phyloP scores from a whole-genome alignment of 2,329 filamentous ascomycete species.

The Apiospora pterosperma region DNA sequence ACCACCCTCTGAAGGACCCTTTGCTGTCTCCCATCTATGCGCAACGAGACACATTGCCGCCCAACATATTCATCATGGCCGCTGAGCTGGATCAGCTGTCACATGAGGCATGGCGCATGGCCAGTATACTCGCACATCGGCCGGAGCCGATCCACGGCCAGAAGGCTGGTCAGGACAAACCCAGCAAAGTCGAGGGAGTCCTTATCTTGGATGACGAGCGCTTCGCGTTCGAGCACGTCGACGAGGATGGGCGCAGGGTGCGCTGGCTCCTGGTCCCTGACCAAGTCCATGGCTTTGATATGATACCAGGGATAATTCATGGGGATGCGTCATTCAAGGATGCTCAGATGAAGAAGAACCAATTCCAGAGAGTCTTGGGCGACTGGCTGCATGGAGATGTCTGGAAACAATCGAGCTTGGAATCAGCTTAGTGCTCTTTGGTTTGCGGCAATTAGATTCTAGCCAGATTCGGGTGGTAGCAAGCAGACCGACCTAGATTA shows the following conservation, averaged over 20 bases:
- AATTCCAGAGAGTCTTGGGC: constrained; percentile 25
- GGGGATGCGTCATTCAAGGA: constrained; percentile 24
- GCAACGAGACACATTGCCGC: constrained; percentile 32
- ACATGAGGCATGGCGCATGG: constrained; percentile 37
- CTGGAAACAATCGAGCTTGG: constrained; percentile 19
- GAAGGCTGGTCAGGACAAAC: constrained; percentile 23
- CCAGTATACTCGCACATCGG: constrained; percentile 30
- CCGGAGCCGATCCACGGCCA: constrained; percentile 22
- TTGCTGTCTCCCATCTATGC: constrained; percentile 37
- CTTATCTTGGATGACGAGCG: constrained; percentile 30
- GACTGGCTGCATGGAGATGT: constrained; percentile 27
- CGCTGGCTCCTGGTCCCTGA: constrained; percentile 41
- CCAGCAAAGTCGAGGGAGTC: constrained; percentile 11
- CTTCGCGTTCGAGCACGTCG: constrained; percentile 31
- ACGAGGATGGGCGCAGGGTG: constrained; percentile 22
- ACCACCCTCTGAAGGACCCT: constrained; percentile 31
- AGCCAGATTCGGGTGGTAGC: background rate
- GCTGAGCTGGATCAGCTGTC: constrained; percentile 44
- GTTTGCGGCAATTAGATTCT: constrained; percentile 2
- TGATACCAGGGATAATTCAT: constrained; percentile 21
- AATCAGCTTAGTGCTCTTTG: constrained; percentile 10
- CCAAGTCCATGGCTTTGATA: constrained; percentile 37
- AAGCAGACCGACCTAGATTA: too few relatives aligned
- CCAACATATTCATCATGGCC: constrained; percentile 38
- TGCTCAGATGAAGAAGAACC: constrained; percentile 25